phyloP scores from a whole-genome alignment of 345 rosid genomes.

The Firmiana major region DNA sequence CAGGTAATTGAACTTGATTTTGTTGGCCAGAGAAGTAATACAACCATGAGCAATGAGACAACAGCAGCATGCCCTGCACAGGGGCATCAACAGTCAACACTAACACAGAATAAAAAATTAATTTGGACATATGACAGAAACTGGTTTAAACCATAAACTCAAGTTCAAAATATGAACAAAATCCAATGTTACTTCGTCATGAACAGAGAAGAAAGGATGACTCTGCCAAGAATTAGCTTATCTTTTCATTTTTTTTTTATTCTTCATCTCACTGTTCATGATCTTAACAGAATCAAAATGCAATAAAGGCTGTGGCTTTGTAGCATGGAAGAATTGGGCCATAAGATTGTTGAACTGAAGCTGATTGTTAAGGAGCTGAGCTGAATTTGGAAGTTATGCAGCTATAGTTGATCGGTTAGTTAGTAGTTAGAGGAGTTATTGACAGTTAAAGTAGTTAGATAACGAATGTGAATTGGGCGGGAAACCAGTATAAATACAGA shows the following conservation, averaged over 20 bases:
- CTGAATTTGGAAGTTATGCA: too few relatives aligned
- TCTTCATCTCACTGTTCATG: constrained; percentile 14
- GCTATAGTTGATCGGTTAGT: too few relatives aligned
- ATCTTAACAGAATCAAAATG: constrained; percentile 38
- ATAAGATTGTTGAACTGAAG: too few relatives aligned
- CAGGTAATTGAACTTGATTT: background rate
- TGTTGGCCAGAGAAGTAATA: background rate
- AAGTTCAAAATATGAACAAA: background rate
- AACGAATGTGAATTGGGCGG: too few relatives aligned
- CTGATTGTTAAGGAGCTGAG: too few relatives aligned
- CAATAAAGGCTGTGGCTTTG: constrained; percentile 31
- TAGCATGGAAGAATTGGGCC: too few relatives aligned
- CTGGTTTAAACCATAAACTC: background rate
- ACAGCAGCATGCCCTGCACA: background rate
- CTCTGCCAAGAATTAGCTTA: background rate
- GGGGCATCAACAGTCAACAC: background rate
- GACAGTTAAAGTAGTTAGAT: too few relatives aligned
- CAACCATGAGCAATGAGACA: background rate
- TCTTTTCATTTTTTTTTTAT: background rate
- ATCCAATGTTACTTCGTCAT: background rate
- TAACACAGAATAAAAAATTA: too few relatives aligned
- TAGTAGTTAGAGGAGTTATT: too few relatives aligned
- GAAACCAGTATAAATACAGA: too few relatives aligned
- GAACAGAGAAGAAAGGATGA: background rate
- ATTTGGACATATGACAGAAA: background rate